A percentile compares a stretch with the other conserved stretches of the same genome.
Evolutionary conservation across 2,329 filamentous ascomycete genomes (phyloP).

Genomic region (Penicillium brevicompactum): DNA sequence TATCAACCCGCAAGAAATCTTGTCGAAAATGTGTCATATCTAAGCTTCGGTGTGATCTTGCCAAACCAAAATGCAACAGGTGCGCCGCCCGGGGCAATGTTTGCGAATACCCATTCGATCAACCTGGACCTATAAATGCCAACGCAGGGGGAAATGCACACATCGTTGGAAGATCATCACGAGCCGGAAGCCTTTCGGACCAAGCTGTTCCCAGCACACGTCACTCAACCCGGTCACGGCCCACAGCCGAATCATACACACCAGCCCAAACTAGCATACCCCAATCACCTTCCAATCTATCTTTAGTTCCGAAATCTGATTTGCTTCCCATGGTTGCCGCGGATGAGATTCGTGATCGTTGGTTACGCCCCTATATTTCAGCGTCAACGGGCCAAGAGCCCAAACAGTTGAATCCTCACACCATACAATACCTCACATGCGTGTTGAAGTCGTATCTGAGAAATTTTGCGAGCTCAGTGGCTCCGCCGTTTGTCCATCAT

Average conservation of each 20-base stretch:
- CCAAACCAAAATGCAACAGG: constrained; percentile 20
- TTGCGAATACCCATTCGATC: constrained; percentile 16
- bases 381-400: constrained; percentile 18
- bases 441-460: constrained; percentile 29
- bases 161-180: neutral
- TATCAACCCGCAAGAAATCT: constrained; percentile 17
- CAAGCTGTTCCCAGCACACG: neutral
- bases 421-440: constrained; percentile 27
- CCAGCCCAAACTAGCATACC: neutral
- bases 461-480: constrained; percentile 12
- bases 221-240: neutral
- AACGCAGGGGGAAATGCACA: neutral
- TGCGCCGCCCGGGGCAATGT: constrained; percentile 14
- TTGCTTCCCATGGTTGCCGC: constrained; percentile 21
- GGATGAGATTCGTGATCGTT: constrained; percentile 29
- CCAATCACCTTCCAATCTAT: neutral
- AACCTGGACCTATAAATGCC: neutral
- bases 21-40: constrained; percentile 21
- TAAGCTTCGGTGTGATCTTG: constrained; percentile 23
- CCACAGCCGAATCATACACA: neutral
- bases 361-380: constrained; percentile 28
- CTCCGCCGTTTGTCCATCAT: constrained; percentile 30
- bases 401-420: constrained; percentile 24
- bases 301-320: constrained; percentile 12
- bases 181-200: neutral